phyloP scores from a whole-genome alignment of 768 basidiomycete species.

The Gloeopeniophorella convolvens region DNA sequence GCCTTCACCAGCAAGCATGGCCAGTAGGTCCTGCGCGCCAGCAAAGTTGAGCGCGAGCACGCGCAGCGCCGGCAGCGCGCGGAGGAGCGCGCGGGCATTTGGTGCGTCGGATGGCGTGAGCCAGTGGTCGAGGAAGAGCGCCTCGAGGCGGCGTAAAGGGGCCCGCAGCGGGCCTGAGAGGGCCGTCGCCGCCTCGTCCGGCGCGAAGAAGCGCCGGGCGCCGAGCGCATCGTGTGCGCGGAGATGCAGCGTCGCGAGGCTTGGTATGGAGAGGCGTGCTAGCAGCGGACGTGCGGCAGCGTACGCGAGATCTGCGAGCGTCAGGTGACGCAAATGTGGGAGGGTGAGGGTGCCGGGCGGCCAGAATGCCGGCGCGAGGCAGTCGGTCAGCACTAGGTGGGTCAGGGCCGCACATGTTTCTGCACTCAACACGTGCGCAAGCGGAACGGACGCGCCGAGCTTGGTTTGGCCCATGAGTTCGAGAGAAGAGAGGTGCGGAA shows the following conservation, averaged over 20 bases:
- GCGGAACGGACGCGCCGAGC: neutral
- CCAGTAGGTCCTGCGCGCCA: neutral
- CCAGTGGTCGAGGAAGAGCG: neutral
- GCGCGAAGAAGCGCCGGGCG: neutral
- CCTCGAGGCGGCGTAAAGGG: neutral
- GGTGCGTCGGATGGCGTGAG: neutral
- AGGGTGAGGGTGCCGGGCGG: no score
- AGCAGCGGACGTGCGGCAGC: neutral
- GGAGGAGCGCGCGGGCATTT: neutral
- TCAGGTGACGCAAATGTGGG: neutral
- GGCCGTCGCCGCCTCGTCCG: no score
- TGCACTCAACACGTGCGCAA: neutral
- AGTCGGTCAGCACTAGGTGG: no score
- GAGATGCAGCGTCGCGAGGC: neutral
- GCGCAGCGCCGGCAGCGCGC: neutral
- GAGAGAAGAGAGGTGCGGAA: neutral
- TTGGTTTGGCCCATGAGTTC: neutral
- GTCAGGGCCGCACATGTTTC: neutral
- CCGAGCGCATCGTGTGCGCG: neutral
- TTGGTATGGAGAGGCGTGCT: neutral
- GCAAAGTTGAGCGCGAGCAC: neutral
- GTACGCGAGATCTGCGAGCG: neutral
- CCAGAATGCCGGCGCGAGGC: no score
- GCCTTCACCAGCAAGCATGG: neutral
- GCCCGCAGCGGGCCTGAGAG: neutral